Base-by-base conservation (phyloP, 2,329 filamentous ascomycete genomes). In the Shiraia sp. region DNA sequence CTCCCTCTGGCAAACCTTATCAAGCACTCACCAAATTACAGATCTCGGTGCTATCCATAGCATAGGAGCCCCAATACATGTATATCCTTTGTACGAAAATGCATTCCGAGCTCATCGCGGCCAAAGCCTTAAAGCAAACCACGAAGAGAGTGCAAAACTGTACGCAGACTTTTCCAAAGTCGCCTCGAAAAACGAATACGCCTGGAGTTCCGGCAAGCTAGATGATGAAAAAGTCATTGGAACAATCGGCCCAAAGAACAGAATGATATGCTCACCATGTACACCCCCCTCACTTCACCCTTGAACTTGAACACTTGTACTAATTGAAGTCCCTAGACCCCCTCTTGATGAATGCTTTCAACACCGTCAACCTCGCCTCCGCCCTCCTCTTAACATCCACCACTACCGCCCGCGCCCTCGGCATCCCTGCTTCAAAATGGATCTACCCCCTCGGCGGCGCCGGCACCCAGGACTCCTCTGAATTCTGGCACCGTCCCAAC, bases 241-340 rank as follows among this genome's bases (percentile, higher is more conserved):
- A 2, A 78, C 71, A 0, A 70, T 83, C 2, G 73, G 74, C 0
- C 73, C 73, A 55, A 77, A 71, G 49, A 87, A 87, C 53, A 71
- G 84, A 13, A 83, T 87, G 78, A 86, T 88, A 39, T 86, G 82
- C 57, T 79, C 75, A 34, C 84, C 85, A 10, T 87, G 83, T 85
- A 63, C 39, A 77, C 65, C 9, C 30, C 25, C 5, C 22, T 16
- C 7, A n/a, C 22, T 23, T 31, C 17, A n/a, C n/a, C n/a, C n/a
- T n/a, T n/a, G n/a, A n/a, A n/a, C n/a, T n/a, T n/a, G n/a, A n/a
- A n/a, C n/a, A n/a, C n/a, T n/a, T n/a, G n/a, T n/a, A n/a, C n/a
- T n/a, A n/a, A n/a, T n/a, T n/a, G n/a, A n/a, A n/a, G n/a, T 15
- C 33, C 19, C 19, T 10, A 86, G 82, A 87, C 65, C 82, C 83